Evolutionary conservation across 2,329 filamentous ascomycete genomes (phyloP), one percentile per base, ranked within the genome.

Genomic region (Fusarium beomiforme): DNA sequence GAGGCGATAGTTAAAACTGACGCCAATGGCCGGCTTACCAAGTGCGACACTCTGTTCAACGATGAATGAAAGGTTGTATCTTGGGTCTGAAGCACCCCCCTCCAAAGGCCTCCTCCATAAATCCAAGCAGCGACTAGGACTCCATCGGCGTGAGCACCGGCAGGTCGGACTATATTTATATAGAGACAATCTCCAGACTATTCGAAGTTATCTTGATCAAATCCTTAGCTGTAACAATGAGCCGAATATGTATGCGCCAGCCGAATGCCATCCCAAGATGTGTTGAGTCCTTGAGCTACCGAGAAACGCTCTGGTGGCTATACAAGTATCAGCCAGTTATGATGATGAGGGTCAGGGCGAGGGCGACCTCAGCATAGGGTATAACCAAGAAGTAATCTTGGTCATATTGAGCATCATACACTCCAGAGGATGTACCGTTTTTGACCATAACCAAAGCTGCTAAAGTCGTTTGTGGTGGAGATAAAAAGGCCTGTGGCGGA

Each of bases 21-120:
- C 83, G 0, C 79, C 84, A 31, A 87, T 84, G 55, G 88, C 79
- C 1, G 84, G 85, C 37, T 83, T 84, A 43, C 81, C 81, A 21
- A 85, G 81, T 17, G 80, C 70, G 17, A 83, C 80, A 2, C 83
- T 82, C 41, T 84, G 82, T 17, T 83, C 74, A 4, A 91, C 86
- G 34, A 91, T 86, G 61, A 86, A 88, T 13, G 87, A 88, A 37
- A 90, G 81, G 67, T 91, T 91, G 75, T 91, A 91, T 31, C 88
- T 82, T 34, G 81, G 77, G 59, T 88, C 84, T 65, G 76, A 33
- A 77, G 75, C 75, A 23, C 79, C 79, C 5, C 79, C 79, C 75
- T 75, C n/a, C 34, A 66, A 24, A 81, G 47, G 19, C 78, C 78
- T 26, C 79, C 79, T 36, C 84, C 84, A 61, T 90, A 85, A 46